Evolutionary conservation across 1,139 yeast species (phyloP).

Genomic region (Geotrichum carabidarum): DNA sequence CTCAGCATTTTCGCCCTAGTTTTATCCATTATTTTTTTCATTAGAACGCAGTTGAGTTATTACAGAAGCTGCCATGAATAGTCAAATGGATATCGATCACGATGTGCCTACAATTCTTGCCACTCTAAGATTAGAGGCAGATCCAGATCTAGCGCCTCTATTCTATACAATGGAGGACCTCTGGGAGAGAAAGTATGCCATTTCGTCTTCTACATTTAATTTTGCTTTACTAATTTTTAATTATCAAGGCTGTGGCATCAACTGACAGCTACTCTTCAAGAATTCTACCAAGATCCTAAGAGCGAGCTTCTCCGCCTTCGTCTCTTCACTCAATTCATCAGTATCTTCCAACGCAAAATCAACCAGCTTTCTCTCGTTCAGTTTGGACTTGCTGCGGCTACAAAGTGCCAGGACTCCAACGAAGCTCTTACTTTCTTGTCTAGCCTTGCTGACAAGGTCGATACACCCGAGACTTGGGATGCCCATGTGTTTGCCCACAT

Average conservation of each 20-base stretch:
- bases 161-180: slow-evolving; percentile 77
- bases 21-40: neutral
- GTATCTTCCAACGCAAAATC: slow-evolving; percentile 61
- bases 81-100: slow-evolving; percentile 35
- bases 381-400: slow-evolving; percentile 59
- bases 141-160: slow-evolving; percentile 55
- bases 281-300: slow-evolving; percentile 52
- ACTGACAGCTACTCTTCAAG: slow-evolving; percentile 63
- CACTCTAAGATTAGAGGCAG: slow-evolving; percentile 63
- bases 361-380: slow-evolving; percentile 75
- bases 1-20: neutral
- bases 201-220: neutral
- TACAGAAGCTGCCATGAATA: slow-evolving; percentile 4
- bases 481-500: slow-evolving; percentile 62
- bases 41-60: neutral
- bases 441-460: slow-evolving; percentile 48
- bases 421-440: slow-evolving; percentile 56
- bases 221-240: neutral
- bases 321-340: slow-evolving; percentile 67
- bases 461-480: slow-evolving; percentile 43
- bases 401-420: slow-evolving; percentile 43
- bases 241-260: slow-evolving; percentile 53
- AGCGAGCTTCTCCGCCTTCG: slow-evolving; percentile 55
- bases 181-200: slow-evolving; percentile 64
- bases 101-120: slow-evolving; percentile 58